Evolutionary conservation across 2,329 filamentous ascomycete species (phyloP).

Genomic region (Botryotinia calthae): DNA sequence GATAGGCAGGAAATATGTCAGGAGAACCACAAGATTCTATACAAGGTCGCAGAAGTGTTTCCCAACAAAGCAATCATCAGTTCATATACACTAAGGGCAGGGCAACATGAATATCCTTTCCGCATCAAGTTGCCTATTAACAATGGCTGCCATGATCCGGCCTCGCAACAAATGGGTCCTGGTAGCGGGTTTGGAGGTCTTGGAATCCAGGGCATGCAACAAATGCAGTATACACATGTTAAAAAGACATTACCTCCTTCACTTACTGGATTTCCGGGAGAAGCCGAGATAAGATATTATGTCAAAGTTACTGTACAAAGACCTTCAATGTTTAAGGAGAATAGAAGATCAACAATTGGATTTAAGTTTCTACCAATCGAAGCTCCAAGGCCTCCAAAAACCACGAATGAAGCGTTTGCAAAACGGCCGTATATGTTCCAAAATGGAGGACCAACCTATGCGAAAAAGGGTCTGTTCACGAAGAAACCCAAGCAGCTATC

Average conservation of each 20-base stretch:
- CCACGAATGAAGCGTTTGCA: slow-evolving; percentile 79
- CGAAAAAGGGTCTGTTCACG: slow-evolving; percentile 36
- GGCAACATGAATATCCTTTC: slow-evolving; percentile 75
- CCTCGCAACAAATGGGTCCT: slow-evolving; percentile 53
- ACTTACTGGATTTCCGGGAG: slow-evolving; percentile 77
- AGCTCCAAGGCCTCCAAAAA: slow-evolving; percentile 66
- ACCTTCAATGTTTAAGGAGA: slow-evolving; percentile 88
- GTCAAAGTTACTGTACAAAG: slow-evolving; percentile 92
- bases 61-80: slow-evolving; percentile 43
- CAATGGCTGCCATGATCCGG: slow-evolving; percentile 56
- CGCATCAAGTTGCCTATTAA: slow-evolving; percentile 76
- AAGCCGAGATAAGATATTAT: slow-evolving; percentile 90
- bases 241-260: slow-evolving; percentile 87
- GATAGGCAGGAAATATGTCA: slow-evolving; percentile 41
- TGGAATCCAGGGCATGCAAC: slow-evolving; percentile 60
- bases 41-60: slow-evolving; percentile 71
- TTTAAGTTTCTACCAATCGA: slow-evolving; percentile 94
- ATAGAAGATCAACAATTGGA: slow-evolving; percentile 65
- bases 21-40: slow-evolving; percentile 71
- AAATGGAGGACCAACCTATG: slow-evolving; percentile 39
- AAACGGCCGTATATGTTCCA: slow-evolving; percentile 64
- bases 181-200: slow-evolving; percentile 55
- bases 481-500: slow-evolving; percentile 36
- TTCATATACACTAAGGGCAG: slow-evolving; percentile 61
- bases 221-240: slow-evolving; percentile 66